Conservation (phyloP, 1,284 basidiomycete species). For the Apiotrichum brassicae region DNA sequence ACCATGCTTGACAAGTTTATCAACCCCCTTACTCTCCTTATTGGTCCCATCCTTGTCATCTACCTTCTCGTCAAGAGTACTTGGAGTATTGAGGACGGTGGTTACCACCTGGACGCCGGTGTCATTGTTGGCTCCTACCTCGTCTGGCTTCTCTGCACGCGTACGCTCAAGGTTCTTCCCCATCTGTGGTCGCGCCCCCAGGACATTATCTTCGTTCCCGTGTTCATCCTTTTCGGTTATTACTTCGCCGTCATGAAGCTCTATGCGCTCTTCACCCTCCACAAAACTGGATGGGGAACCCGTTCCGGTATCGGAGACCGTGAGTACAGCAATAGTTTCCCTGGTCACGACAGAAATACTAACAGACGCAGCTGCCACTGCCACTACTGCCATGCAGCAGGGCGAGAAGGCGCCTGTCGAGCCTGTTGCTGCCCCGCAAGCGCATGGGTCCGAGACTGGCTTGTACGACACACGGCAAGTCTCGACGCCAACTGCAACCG, state of each 20-base stretch:
- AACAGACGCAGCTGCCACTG: constrained; percentile 26
- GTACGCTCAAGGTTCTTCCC: constrained; percentile 78
- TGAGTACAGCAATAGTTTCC: constrained; percentile 20
- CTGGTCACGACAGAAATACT: too few relatives aligned
- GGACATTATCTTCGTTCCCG: constrained; percentile 80
- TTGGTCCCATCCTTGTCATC: constrained; percentile 70
- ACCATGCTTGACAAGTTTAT: constrained; percentile 91
- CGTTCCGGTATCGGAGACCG: constrained; percentile 79
- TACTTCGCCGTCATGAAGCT: constrained; percentile 71
- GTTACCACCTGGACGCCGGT: constrained; percentile 86
- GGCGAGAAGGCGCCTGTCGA: constrained; percentile 11
- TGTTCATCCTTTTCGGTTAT: constrained; percentile 85
- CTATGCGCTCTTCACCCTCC: constrained; percentile 72
- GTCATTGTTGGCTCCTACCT: constrained; percentile 65
- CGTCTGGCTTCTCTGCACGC: constrained; percentile 73
- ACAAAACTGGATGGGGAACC: constrained; percentile 88
- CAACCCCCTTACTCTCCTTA: constrained; percentile 79
- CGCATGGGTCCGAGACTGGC: background rate
- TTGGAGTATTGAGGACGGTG: constrained; percentile 60
- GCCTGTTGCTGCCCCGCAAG: background rate
- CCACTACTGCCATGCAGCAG: constrained; percentile 35
- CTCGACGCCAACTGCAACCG: too few relatives aligned
- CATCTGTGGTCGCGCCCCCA: constrained; percentile 78
- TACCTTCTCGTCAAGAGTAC: constrained; percentile 73
- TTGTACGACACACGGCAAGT: background rate